Percentiles rank a stretch among this genome's conserved stretches.
Evolutionary conservation across 306 rosid species (phyloP).

Genomic region (Vigna angularis): DNA sequence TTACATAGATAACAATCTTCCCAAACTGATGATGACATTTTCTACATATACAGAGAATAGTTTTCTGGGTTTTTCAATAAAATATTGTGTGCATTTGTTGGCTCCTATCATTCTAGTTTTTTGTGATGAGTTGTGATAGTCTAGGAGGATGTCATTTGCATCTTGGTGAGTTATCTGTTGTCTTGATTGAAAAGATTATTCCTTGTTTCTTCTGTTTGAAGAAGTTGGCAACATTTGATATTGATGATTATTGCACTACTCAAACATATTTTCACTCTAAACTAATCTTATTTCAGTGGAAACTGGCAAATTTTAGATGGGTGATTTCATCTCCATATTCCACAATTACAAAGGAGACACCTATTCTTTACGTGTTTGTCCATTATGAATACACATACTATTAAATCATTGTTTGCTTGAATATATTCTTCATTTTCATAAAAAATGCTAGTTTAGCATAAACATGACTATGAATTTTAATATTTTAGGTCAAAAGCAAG

Average conservation of each 20-base stretch:
- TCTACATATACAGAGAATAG: neutral
- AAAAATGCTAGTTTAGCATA: conserved; percentile 8
- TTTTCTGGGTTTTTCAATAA: neutral
- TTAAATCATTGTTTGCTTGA: conserved; percentile 11
- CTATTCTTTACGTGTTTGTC: conserved; percentile 22
- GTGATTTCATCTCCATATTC: conserved; percentile 10
- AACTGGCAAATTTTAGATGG: neutral
- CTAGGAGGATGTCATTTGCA: neutral
- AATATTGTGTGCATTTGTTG: neutral
- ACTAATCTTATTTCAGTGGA: neutral
- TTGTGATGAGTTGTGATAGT: neutral
- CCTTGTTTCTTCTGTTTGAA: neutral
- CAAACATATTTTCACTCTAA: neutral
- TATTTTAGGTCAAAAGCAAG: conserved; percentile 74
- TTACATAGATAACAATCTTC: neutral
- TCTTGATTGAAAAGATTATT: neutral
- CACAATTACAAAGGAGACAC: conserved; percentile 6
- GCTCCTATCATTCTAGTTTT: neutral
- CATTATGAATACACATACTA: conserved; percentile 8
- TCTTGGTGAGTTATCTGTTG: neutral
- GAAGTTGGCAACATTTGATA: neutral
- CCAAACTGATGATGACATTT: neutral
- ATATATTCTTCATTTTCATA: conserved; percentile 4
- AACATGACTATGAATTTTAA: conserved; percentile 19
- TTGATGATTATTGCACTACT: conserved; percentile 5